A percentile compares a stretch with the other conserved stretches of the same genome.
These are phyloP conservation scores for Linum usitatissimum DNA, from an alignment of 345 rosid genomes.

Conservation along the genomic window DNA sequence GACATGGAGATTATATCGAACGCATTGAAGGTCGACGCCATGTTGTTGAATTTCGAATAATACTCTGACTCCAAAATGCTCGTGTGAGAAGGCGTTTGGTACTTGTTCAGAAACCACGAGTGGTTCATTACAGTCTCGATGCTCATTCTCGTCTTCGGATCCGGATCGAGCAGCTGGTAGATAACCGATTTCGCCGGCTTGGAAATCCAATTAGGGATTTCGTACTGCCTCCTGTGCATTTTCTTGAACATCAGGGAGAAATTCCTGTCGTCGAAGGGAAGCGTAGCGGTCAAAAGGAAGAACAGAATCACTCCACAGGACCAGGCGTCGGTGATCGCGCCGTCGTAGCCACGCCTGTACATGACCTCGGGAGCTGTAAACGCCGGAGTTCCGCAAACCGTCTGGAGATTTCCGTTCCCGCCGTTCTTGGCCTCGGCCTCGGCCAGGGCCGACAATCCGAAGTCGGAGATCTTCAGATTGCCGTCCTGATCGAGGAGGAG, in stretches of 20 bases:
- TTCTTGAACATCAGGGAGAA: conserved; percentile 47
- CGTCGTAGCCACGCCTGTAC: conserved; percentile 40
- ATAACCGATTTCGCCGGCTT: conserved; percentile 40
- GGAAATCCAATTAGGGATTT: conserved; percentile 45
- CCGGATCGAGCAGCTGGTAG: conserved; percentile 60
- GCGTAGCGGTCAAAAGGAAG: conserved; percentile 39
- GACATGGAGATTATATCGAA: conserved; percentile 70
- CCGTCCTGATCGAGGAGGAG: conserved; percentile 59
- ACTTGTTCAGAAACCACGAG: conserved; percentile 45
- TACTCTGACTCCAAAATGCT: conserved; percentile 24
- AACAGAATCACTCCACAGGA: conserved; percentile 80
- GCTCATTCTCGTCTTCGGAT: conserved; percentile 59
- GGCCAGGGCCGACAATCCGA: conserved; percentile 63
- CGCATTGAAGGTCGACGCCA: conserved; percentile 33
- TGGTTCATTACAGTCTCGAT: conserved; percentile 33
- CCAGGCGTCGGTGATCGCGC: conserved; percentile 66
- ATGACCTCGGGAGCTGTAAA: conserved; percentile 60
- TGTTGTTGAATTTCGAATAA: conserved; percentile 8
- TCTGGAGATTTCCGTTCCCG: conserved; percentile 28
- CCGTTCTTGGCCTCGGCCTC: neutral
- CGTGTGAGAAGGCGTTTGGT: conserved; percentile 38
- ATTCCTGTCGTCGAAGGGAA: conserved; percentile 61
- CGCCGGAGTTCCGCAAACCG: conserved; percentile 58
- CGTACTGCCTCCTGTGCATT: conserved; percentile 41
- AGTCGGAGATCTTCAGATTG: conserved; percentile 63